phyloP scores from a whole-genome alignment of 192 early-diverging fungal species.

The Coemansia guatemalensis region DNA sequence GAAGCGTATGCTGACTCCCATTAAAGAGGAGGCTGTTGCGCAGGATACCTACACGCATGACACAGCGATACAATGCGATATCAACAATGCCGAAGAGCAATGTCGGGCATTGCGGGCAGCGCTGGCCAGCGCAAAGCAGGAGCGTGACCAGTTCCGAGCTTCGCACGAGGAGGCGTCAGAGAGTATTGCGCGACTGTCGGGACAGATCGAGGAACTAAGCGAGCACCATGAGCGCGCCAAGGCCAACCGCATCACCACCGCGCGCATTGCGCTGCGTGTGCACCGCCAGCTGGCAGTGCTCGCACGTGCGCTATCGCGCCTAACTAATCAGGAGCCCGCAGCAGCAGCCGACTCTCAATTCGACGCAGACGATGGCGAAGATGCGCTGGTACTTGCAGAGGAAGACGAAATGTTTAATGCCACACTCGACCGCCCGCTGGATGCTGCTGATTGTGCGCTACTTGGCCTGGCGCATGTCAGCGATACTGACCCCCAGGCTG shows the following conservation, averaged over 20 bases:
- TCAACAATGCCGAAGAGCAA: slow-evolving; percentile 23
- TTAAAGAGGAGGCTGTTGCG: slow-evolving; percentile 29
- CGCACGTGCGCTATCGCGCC: slow-evolving; percentile 19
- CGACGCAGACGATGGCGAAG: slow-evolving; percentile 22
- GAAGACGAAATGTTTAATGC: slow-evolving; percentile 46
- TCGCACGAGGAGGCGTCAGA: slow-evolving; percentile 44
- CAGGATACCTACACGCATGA: slow-evolving; percentile 4
- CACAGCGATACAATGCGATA: slow-evolving; percentile 23
- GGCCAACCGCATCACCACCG: slow-evolving; percentile 34
- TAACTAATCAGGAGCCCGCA: slow-evolving; percentile 15
- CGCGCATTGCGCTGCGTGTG: slow-evolving; percentile 31
- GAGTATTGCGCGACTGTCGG: slow-evolving; percentile 24
- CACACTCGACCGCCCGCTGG: slow-evolving; percentile 36
- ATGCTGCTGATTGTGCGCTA: slow-evolving; percentile 11
- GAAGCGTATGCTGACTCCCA: slow-evolving; percentile 41
- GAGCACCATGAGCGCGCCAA: slow-evolving; percentile 45
- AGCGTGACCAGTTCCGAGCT: slow-evolving; percentile 47
- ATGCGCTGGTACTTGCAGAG: slow-evolving; percentile 30
- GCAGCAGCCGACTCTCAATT: not conserved
- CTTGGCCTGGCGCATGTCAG: slow-evolving; percentile 3
- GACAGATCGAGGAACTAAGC: slow-evolving; percentile 47
- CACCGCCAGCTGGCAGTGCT: slow-evolving; percentile 40
- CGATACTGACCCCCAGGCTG: not conserved
- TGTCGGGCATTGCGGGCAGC: slow-evolving; percentile 19
- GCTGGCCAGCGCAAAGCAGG: slow-evolving; percentile 37